These are phyloP conservation scores for Zostera marina DNA, from an alignment of 116 monocot genomes.

Conservation along the genomic window DNA sequence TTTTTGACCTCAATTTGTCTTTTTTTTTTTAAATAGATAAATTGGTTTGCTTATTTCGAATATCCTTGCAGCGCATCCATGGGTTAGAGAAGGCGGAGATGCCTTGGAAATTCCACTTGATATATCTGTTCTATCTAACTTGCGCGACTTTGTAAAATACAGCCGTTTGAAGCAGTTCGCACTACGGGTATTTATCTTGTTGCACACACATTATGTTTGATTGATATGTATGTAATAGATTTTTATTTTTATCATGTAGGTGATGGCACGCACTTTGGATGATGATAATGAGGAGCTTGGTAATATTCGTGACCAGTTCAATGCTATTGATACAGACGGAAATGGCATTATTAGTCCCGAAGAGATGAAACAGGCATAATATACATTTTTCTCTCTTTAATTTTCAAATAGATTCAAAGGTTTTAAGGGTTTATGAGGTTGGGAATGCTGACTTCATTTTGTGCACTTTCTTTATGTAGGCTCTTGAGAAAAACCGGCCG, in stretches of 20 bases:
- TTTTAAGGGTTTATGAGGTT: no score
- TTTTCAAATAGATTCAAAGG: no score
- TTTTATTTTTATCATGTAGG: constrained; percentile 20
- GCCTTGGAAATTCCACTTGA: constrained; percentile 85
- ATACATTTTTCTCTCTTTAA: background rate
- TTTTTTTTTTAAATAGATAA: no score
- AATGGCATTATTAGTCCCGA: constrained; percentile 86
- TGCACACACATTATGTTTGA: background rate
- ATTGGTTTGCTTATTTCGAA: background rate
- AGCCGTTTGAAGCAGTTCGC: constrained; percentile 92
- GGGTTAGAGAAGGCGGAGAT: constrained; percentile 91
- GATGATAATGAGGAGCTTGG: constrained; percentile 67
- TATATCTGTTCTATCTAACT: constrained; percentile 78
- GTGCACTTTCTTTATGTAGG: constrained; percentile 23
- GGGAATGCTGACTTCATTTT: no score
- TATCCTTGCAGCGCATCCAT: constrained; percentile 65
- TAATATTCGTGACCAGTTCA: constrained; percentile 77
- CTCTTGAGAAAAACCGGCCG: constrained; percentile 80
- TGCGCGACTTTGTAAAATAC: constrained; percentile 90
- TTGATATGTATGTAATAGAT: background rate
- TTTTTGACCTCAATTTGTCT: background rate
- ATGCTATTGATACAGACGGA: constrained; percentile 92
- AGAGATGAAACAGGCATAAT: constrained; percentile 83
- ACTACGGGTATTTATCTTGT: constrained; percentile 40
- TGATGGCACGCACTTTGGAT: constrained; percentile 88